These are phyloP conservation scores for Secale cereale DNA, from an alignment of 176 grass and related monocot species.

Conservation along the genomic window DNA sequence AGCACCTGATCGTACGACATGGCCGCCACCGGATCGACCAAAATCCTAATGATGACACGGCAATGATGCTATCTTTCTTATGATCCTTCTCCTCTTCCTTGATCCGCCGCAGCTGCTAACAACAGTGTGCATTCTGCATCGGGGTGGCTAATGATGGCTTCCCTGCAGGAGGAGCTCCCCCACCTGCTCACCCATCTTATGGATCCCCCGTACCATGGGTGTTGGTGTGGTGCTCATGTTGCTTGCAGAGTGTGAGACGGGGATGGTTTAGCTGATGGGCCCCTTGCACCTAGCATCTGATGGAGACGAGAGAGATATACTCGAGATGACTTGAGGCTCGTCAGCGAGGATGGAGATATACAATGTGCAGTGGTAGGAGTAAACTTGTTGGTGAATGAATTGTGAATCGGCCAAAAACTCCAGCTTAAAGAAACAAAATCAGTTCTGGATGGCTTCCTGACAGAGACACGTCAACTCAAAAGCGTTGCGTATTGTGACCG, in stretches of 20 bases:
- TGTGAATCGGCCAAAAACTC: background rate
- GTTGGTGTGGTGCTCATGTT: conserved; percentile 52
- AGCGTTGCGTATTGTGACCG: background rate
- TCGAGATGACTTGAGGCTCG: background rate
- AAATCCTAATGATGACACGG: background rate
- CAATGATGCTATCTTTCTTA: background rate
- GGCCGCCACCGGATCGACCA: background rate
- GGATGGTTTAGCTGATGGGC: conserved; percentile 39
- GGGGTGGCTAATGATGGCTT: conserved; percentile 17
- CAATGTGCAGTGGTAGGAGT: background rate
- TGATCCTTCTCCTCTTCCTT: background rate
- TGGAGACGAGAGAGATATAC: background rate
- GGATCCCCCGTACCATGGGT: conserved; percentile 6
- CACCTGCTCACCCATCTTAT: conserved; percentile 2
- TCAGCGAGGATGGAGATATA: background rate
- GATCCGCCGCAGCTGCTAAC: background rate
- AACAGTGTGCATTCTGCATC: conserved; percentile 23
- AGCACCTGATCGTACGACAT: conserved; percentile 20
- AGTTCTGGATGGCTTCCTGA: background rate
- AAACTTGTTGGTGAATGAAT: background rate
- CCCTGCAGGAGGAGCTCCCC: background rate
- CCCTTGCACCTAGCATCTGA: background rate
- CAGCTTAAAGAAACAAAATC: background rate
- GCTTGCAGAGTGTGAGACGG: conserved; percentile 38
- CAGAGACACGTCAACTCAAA: background rate